Base-by-base conservation (phyloP, 768 basidiomycete species). In the Sporobolomyces roseus region DNA sequence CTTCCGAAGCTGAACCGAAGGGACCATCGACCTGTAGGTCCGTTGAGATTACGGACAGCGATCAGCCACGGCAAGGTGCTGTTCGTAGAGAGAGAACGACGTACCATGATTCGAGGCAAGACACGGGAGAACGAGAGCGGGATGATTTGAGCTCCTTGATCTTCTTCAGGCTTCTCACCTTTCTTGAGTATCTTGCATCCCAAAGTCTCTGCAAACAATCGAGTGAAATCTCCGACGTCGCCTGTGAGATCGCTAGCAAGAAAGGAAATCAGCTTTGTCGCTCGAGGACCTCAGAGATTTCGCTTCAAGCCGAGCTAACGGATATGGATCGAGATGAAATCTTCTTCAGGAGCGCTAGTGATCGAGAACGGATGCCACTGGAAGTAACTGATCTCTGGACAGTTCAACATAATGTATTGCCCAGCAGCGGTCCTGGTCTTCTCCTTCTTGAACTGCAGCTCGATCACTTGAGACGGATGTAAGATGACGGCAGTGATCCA, bases 341-440 rank as follows among this genome's bases (percentile, higher is more conserved):
- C 92, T 77, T 96, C 93, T 77, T 96, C 92, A 1, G 93, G 93
- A 0, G 93, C 91, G 73, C 89, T 90, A 65, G 60, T 58, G 68
- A 96, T 84, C 21, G 93, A 94, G 83, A 96, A 96, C 13, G 93
- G 92, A 77, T 97, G 93, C 89, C 92, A 97, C 78, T 96, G 91
- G 83, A 88, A 93, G 81, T 91, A 94, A 25, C 88, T 91, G 52
- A 97, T 82, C 79, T 91, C 89, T 13, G 93, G 93, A 80, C 90
- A 92, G 72, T 82, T 87, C 55, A 96, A 79, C 82, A 94, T 93
- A 78, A 97, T 90, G 79, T 96, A 97, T 78, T 77, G 76, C 0
- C 74, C 75, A 0, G 74, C 66, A 10, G 51, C 43, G 9, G 54
- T 62, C 38, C 81, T 87, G 0, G 86, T 91, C 80, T 88, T 89